Conservation (phyloP, 1,139 yeast genomes). For the Magnusiomyces paraingens region DNA sequence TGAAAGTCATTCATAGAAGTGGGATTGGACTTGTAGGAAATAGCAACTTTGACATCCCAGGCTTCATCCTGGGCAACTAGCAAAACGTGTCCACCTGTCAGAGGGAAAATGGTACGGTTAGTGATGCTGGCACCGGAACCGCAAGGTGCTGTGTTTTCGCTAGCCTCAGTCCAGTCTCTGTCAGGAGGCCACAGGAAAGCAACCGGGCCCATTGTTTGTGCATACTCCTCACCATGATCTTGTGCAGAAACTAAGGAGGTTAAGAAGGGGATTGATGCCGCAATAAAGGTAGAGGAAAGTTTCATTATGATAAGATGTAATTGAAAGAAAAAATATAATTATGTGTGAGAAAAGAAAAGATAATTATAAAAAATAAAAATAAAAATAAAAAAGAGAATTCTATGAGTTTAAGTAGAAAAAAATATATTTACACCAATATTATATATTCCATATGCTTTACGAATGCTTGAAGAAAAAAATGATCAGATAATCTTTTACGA, state of each 20-base stretch:
- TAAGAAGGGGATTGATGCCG: constrained; percentile 1
- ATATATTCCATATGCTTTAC: no score
- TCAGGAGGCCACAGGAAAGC: constrained; percentile 39
- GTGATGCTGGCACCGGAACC: constrained; percentile 32
- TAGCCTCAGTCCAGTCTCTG: constrained; percentile 40
- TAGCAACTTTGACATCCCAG: constrained; percentile 35
- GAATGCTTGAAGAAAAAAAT: no score
- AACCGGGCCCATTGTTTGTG: constrained; percentile 40
- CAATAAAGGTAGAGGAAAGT: constrained; percentile 7
- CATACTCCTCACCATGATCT: constrained; percentile 32
- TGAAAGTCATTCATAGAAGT: constrained; percentile 36
- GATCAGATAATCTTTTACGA: no score
- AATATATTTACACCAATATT: no score
- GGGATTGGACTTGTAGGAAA: constrained; percentile 37
- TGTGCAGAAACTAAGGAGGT: constrained; percentile 30
- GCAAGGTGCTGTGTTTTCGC: constrained; percentile 40
- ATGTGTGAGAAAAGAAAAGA: neutral
- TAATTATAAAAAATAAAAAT: constrained; percentile 1
- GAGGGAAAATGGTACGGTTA: constrained; percentile 39
- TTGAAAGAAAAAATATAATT: neutral
- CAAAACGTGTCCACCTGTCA: constrained; percentile 40
- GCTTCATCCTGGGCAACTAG: constrained; percentile 37
- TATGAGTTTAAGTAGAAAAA: no score
- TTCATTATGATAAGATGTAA: constrained; percentile 10
- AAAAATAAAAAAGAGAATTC: neutral